These are phyloP conservation scores for Blastomyces silverae DNA, from an alignment of 2,329 filamentous ascomycete species.

Conservation along the genomic window DNA sequence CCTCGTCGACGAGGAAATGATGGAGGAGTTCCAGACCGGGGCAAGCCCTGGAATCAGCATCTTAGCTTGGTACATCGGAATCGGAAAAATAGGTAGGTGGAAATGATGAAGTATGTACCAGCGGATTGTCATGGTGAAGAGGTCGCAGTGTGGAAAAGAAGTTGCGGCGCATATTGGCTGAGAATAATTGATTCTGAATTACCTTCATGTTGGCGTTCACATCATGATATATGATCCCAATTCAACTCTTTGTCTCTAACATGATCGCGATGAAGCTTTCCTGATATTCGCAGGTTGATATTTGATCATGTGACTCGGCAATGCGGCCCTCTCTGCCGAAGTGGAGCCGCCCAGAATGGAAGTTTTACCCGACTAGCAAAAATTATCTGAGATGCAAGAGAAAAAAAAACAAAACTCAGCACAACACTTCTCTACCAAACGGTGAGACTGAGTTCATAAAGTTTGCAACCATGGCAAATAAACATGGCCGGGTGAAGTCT, in stretches of 20 bases:
- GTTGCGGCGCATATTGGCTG: constrained; percentile 35
- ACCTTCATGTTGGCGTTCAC: constrained; percentile 9
- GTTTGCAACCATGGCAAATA: constrained; percentile 34
- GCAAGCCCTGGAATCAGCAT: constrained; percentile 60
- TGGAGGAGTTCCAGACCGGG: constrained; percentile 62
- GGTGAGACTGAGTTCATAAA: constrained; percentile 8
- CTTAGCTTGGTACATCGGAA: constrained; percentile 6
- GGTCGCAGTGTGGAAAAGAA: constrained; percentile 51
- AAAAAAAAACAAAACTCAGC: constrained; percentile 21
- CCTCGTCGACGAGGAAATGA: constrained; percentile 68
- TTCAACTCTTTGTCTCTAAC: constrained; percentile 16
- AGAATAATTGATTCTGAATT: constrained; percentile 7
- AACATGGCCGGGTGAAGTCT: constrained; percentile 47
- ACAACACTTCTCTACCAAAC: constrained; percentile 15
- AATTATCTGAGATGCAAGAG: constrained; percentile 1
- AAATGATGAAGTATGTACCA: constrained; percentile 49
- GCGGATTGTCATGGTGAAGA: constrained; percentile 75
- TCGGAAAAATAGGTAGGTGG: neutral
- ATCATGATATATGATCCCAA: constrained; percentile 10
- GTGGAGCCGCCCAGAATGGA: constrained; percentile 4
- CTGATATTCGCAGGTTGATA: neutral
- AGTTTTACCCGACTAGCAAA: constrained; percentile 18
- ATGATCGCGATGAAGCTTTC: neutral
- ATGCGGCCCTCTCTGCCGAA: neutral
- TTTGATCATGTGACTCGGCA: constrained; percentile 13